phyloP scores from a whole-genome alignment of 2,329 filamentous ascomycete species.

The Botrytis sinoallii region DNA sequence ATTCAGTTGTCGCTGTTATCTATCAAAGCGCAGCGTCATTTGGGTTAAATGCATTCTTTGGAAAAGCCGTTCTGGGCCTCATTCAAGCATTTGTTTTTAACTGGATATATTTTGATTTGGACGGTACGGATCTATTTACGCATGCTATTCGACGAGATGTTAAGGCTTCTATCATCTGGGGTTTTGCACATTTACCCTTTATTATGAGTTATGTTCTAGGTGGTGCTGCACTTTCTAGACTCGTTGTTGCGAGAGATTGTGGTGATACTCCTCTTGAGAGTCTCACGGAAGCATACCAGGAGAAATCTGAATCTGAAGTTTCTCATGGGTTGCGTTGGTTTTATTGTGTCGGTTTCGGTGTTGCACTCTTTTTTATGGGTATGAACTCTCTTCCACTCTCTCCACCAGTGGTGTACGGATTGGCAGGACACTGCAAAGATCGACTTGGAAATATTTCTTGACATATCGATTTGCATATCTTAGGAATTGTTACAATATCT shows the following conservation, averaged over 20 bases:
- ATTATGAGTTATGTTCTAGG: constrained; percentile 61
- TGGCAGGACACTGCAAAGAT: background rate
- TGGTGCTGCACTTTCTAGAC: constrained; percentile 54
- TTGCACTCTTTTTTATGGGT: constrained; percentile 53
- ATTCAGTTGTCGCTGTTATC: constrained; percentile 58
- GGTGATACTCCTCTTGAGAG: constrained; percentile 46
- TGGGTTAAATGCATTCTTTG: constrained; percentile 57
- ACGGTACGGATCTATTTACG: constrained; percentile 50
- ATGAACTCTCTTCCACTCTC: constrained; percentile 11
- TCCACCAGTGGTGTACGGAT: background rate
- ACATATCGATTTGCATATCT: background rate
- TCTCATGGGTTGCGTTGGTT: constrained; percentile 55
- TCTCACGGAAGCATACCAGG: constrained; percentile 50
- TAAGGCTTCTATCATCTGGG: constrained; percentile 50
- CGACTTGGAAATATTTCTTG: background rate
- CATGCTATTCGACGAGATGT: constrained; percentile 59
- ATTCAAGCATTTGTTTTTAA: constrained; percentile 58
- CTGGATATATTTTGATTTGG: constrained; percentile 64
- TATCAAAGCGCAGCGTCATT: constrained; percentile 53
- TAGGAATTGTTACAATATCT: background rate
- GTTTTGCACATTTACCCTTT: constrained; percentile 56
- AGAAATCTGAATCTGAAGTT: constrained; percentile 50
- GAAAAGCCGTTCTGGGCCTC: constrained; percentile 58
- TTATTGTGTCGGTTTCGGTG: constrained; percentile 60
- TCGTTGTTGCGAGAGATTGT: constrained; percentile 58